Conservation (phyloP, 352 stramenopile genomes). For the Globisporangium nodosum region DNA sequence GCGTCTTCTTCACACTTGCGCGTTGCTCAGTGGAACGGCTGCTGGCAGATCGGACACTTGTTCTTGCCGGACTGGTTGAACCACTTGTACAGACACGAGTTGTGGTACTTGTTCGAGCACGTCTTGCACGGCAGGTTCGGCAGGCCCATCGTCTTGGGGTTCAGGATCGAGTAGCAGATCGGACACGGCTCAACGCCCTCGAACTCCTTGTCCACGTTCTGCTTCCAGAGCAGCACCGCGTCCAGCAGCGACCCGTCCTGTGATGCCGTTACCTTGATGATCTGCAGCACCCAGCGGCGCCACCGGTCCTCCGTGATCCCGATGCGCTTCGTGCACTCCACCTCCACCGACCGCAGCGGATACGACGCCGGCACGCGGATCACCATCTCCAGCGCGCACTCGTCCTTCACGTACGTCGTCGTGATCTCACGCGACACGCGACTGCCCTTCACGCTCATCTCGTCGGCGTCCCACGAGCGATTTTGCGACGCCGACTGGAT, state of each 20-base stretch:
- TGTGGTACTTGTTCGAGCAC: constrained; percentile 92
- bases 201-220: constrained; percentile 91
- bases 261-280: constrained; percentile 87
- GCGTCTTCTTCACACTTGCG: background rate
- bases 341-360: constrained; percentile 87
- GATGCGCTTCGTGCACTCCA: constrained; percentile 89
- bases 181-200: constrained; percentile 89
- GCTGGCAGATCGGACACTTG: constrained; percentile 91
- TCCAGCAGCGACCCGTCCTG: constrained; percentile 88
- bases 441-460: constrained; percentile 86
- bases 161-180: constrained; percentile 92
- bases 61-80: constrained; percentile 93
- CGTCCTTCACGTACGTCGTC: constrained; percentile 91
- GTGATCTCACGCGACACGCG: constrained; percentile 86
- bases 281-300: constrained; percentile 91
- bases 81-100: constrained; percentile 92
- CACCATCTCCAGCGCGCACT: constrained; percentile 89
- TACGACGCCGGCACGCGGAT: constrained; percentile 86
- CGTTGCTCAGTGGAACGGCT: constrained; percentile 67
- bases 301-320: constrained; percentile 89
- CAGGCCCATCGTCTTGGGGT: constrained; percentile 87
- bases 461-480: constrained; percentile 60
- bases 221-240: constrained; percentile 90
- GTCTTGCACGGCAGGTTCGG: constrained; percentile 89
- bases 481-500: constrained; percentile 59